Evolutionary conservation across 805 yeast species (phyloP), one percentile per base, ranked within the genome.

Genomic region (Yamadazyma philogaea): DNA sequence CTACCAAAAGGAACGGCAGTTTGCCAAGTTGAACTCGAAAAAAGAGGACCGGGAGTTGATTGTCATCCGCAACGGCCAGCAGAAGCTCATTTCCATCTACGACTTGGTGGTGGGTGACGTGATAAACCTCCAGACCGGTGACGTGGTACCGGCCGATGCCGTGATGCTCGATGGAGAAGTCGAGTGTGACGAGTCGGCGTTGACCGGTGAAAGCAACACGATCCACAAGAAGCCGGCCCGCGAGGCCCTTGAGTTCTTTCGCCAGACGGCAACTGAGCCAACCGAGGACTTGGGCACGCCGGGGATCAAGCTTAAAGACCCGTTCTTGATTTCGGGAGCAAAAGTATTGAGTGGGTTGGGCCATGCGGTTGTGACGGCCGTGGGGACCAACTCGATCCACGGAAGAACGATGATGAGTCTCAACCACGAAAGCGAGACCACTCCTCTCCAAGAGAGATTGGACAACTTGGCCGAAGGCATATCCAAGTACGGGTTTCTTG

Each of bases 1-100:
- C 65, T 93, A 85, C 70, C 96, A 93, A 60, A 95, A 95, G 61
- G 99, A 93, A 61, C 70, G 88, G 12, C 99, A 93, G 60, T 93
- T 93, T 63, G 85, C 87, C 39, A 83, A 81, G 52, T 75, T 93
- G 49, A 90, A 91, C 62, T 80, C 88, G 24, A 87, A 90, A 63
- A 91, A 91, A 63, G 93, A 88, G 48, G 86, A 86, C 50, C 77
- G 96, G 42, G 78, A 79, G 46, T 72, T 93, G 34, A 78, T 85
- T 40, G 96, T 89, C 1, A 67, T 84, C 32, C 74, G 98, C 46
- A 74, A 79, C 32, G 90, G 91, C 30, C 72, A 73, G 36, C 87
- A 87, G 52, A 68, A 66, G 37, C 74, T 80, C 49, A 70, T 89
- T 15, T 79, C 90, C 3, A 81, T 91, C 41, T 81, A 77, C 54